phyloP scores from a whole-genome alignment of 2,329 filamentous ascomycete genomes.

The Verticillium zaregamsianum region DNA sequence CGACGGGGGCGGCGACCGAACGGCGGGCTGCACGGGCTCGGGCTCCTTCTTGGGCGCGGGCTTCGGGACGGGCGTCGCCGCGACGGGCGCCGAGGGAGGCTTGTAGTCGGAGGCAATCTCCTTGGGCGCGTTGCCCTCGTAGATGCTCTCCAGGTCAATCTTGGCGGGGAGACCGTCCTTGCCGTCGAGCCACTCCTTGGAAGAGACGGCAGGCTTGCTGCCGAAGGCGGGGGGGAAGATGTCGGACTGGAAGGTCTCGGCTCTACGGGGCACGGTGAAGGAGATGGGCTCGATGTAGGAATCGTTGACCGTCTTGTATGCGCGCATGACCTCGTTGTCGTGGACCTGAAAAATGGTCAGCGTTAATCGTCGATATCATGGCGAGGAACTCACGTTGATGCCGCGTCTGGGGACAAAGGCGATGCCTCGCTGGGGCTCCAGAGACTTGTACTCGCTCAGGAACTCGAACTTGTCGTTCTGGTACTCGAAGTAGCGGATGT shows the following conservation, averaged over 20 bases:
- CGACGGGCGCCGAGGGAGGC: constrained; percentile 41
- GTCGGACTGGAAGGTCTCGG: constrained; percentile 94
- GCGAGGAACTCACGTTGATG: constrained; percentile 63
- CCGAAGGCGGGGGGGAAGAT: constrained; percentile 89
- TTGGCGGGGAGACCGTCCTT: constrained; percentile 83
- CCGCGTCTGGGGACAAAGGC: constrained; percentile 94
- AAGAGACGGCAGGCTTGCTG: constrained; percentile 72
- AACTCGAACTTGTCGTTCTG: constrained; percentile 99
- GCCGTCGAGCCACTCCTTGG: constrained; percentile 80
- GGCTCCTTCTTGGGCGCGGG: constrained; percentile 49
- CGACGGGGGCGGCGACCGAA: constrained; percentile 53
- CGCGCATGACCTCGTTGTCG: constrained; percentile 93
- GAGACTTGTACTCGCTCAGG: constrained; percentile 95
- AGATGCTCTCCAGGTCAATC: constrained; percentile 89
- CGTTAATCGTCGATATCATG: not conserved
- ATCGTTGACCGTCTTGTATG: constrained; percentile 97
- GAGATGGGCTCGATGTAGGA: constrained; percentile 93
- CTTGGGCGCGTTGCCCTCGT: constrained; percentile 75
- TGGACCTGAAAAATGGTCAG: constrained; percentile 56
- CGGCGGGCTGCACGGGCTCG: constrained; percentile 24
- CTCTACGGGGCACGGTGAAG: constrained; percentile 90
- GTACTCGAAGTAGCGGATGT: constrained; percentile 98
- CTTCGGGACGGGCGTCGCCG: constrained; percentile 39
- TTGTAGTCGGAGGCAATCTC: constrained; percentile 71
- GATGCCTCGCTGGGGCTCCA: constrained; percentile 88